Evolutionary conservation across 2,329 filamentous ascomycete genomes (phyloP), one percentile per base, ranked within the genome.

Genomic region (Xylogone sp.): DNA sequence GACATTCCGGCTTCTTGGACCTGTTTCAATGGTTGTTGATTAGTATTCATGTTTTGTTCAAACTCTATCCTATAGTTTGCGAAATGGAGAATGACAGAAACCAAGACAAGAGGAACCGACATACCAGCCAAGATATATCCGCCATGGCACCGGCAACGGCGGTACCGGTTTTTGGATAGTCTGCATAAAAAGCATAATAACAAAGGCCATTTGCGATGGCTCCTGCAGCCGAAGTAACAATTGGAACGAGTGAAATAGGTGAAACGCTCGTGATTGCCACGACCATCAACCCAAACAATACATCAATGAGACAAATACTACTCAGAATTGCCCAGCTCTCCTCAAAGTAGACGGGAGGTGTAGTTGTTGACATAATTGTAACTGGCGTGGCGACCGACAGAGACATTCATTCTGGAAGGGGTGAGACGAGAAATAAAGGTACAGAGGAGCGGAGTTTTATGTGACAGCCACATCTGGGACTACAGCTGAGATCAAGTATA

Each of bases 321-420:
- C 71, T 75, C 50, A 76, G 67, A 24, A 75, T 72, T 19, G 71
- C 67, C 72, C 72, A 75, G 61, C 71, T 70, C 51, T 69, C 61
- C 60, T 75, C 72, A 51, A 69, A 74, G 49, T 73, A 74, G 3
- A 68, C 52, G 2, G 55, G 56, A 27, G n/a, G n/a, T n/a, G 19
- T 10, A 27, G 24, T 27, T 6, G 24, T 6, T 10, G 24, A 27
- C 24, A 27, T 27, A 10, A 27, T 27, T 27, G 24, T 27, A 10
- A 27, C 6, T 27, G 24, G 10, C 10, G 24, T 27, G 24, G 10
- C 24, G 24, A 27, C 24, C 10, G 24, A 10, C 10, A 10, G 10
- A 27, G 10, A 27, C 5, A 27, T 6, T 5, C 24, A 27, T 27
- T 27, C 24, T 6, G 24, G 24, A 27, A 27, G 10, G n/a, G n/a